Conservation (phyloP, 2,329 filamentous ascomycete species). For the Scopulariopsis brevicaulis region DNA sequence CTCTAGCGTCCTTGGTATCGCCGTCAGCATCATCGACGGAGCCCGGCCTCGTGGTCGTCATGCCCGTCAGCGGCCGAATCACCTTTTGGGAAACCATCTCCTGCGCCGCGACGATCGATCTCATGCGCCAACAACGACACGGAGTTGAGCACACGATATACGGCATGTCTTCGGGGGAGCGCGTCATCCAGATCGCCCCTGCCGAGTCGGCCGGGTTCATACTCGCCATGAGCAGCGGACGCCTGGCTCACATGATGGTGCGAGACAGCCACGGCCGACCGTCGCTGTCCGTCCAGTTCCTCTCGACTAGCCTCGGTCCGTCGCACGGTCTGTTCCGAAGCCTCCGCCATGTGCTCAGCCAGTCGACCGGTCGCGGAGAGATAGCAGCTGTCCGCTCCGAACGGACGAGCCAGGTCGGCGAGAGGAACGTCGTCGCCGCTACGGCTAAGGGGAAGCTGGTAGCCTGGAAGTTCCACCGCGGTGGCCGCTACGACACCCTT, state of each 20-base stretch:
- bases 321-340: slow-evolving; percentile 65
- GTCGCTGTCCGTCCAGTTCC: slow-evolving; percentile 63
- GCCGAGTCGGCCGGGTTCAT: slow-evolving; percentile 82
- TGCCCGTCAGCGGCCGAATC: slow-evolving; percentile 73
- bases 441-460: slow-evolving; percentile 70
- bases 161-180: slow-evolving; percentile 69
- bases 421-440: slow-evolving; percentile 72
- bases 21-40: slow-evolving; percentile 68
- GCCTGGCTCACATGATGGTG: slow-evolving; percentile 76
- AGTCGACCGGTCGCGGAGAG: slow-evolving; percentile 60
- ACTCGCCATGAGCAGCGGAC: slow-evolving; percentile 72
- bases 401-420: slow-evolving; percentile 59
- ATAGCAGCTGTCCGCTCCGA: slow-evolving; percentile 72
- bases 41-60: slow-evolving; percentile 76
- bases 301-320: slow-evolving; percentile 50
- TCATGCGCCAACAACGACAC: slow-evolving; percentile 71
- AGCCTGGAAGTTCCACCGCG: slow-evolving; percentile 81
- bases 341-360: slow-evolving; percentile 64
- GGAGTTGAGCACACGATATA: slow-evolving; percentile 66
- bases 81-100: slow-evolving; percentile 95
- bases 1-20: slow-evolving; percentile 73
- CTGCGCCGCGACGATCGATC: slow-evolving; percentile 70
- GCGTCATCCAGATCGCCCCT: slow-evolving; percentile 64
- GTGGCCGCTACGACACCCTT: slow-evolving; percentile 67
- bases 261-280: slow-evolving; percentile 82